Conservation (phyloP, 306 rosid species). For the Malus orientalis region DNA sequence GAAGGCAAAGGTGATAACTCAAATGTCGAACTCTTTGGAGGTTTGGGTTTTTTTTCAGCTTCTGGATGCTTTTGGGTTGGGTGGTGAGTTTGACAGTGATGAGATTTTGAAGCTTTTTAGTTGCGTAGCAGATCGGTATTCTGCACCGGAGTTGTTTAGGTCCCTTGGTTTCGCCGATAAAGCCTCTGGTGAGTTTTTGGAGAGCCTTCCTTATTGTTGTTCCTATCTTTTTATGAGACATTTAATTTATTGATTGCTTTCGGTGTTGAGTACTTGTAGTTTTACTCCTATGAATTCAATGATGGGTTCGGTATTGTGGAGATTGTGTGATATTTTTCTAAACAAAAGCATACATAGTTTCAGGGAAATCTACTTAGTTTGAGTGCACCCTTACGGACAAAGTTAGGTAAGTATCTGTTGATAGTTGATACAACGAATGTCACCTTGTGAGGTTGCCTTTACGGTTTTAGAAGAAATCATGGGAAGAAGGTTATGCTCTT, state of each 20-base stretch:
- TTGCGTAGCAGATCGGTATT: conserved; percentile 9
- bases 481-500: background rate
- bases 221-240: background rate
- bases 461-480: background rate
- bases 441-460: background rate
- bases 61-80: conserved; percentile 24
- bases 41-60: conserved; percentile 25
- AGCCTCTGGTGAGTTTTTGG: conserved; percentile 28
- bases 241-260: background rate
- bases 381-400: background rate
- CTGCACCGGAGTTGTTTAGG: conserved; percentile 28
- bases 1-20: conserved; percentile 19
- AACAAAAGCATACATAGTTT: background rate
- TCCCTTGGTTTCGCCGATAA: conserved; percentile 28
- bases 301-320: background rate
- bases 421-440: background rate
- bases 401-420: background rate
- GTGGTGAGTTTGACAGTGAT: conserved; percentile 17
- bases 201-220: background rate
- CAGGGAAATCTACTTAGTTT: background rate
- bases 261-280: background rate
- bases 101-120: conserved; percentile 21
- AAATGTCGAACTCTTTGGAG: conserved; percentile 13
- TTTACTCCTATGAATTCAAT: background rate
- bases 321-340: background rate